Evolutionary conservation across 768 basidiomycete genomes (phyloP).

Genomic region (Leccinum olivaceopallidum): DNA sequence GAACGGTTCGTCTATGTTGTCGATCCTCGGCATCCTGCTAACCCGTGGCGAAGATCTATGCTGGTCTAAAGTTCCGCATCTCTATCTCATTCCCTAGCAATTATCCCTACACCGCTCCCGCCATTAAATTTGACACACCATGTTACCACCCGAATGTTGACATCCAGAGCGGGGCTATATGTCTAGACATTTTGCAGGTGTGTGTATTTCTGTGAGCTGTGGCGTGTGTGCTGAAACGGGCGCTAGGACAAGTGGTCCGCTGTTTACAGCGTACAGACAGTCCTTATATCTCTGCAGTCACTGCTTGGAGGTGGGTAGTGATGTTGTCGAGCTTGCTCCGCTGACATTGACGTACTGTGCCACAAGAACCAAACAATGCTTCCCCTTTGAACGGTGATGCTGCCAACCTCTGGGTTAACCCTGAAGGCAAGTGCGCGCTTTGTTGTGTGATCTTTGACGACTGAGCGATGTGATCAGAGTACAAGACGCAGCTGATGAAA

Average conservation of each 20-base stretch:
- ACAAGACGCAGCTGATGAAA: conserved; percentile 70
- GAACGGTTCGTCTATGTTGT: conserved; percentile 45
- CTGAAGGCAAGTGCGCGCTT: conserved; percentile 49
- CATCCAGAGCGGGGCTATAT: conserved; percentile 72
- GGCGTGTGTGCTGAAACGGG: conserved; percentile 9
- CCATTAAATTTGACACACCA: conserved; percentile 85
- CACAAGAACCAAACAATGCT: conserved; percentile 86
- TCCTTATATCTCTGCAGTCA: conserved; percentile 84
- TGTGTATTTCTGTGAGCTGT: conserved; percentile 6
- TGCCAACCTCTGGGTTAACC: conserved; percentile 73
- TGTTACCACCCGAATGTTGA: conserved; percentile 94
- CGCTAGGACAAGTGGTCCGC: conserved; percentile 90
- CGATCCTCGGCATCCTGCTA: background rate
- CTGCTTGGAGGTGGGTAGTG: conserved; percentile 74
- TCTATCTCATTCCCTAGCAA: conserved; percentile 83
- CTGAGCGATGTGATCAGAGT: conserved; percentile 44
- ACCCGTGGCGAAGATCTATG: conserved; percentile 59
- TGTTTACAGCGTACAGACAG: conserved; percentile 88
- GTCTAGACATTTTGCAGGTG: conserved; percentile 86
- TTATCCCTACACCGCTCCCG: conserved; percentile 85
- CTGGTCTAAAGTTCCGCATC: conserved; percentile 78
- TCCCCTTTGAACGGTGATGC: conserved; percentile 90
- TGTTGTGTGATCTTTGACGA: background rate
- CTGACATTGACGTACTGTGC: background rate
- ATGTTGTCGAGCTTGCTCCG: background rate